Evolutionary conservation across 208 protist species (phyloP).

Genomic region (Crithidia bombi): DNA sequence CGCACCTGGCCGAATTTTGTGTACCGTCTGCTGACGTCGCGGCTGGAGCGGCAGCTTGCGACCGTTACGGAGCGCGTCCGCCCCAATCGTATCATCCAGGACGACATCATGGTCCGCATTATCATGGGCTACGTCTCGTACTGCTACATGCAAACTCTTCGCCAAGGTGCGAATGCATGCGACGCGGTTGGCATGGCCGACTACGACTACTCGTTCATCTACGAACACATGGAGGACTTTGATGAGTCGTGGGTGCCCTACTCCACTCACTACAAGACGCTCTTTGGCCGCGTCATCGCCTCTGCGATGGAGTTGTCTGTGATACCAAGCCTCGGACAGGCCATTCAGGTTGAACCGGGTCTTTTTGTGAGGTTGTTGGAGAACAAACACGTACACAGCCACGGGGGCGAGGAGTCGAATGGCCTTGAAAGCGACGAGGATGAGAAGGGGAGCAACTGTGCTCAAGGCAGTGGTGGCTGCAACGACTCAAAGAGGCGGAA

Average conservation of each 20-base stretch:
- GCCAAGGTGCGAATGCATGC: conserved; percentile 15
- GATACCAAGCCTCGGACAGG: conserved; percentile 40
- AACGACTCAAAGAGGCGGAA: not conserved
- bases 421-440: conserved; percentile 19
- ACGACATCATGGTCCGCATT: conserved; percentile 26
- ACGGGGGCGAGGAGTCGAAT: not conserved
- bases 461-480: not conserved
- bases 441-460: not conserved
- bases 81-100: conserved; percentile 25
- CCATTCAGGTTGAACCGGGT: conserved; percentile 82
- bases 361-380: conserved; percentile 55
- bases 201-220: conserved; percentile 35
- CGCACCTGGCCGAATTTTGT: conserved; percentile 55
- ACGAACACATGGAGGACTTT: conserved; percentile 16
- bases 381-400: conserved; percentile 3
- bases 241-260: conserved; percentile 35
- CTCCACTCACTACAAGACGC: conserved; percentile 27
- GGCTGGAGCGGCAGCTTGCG: conserved; percentile 34
- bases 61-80: conserved; percentile 31
- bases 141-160: conserved; percentile 31
- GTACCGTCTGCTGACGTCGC: conserved; percentile 27
- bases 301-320: conserved; percentile 43
- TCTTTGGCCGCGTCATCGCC: conserved; percentile 35
- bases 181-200: conserved; percentile 28
- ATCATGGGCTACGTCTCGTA: conserved; percentile 36